A percentile compares a stretch with the other conserved stretches of the same genome.
Evolutionary conservation across 306 rosid species (phyloP).

Genomic region (Vigna trinervia): DNA sequence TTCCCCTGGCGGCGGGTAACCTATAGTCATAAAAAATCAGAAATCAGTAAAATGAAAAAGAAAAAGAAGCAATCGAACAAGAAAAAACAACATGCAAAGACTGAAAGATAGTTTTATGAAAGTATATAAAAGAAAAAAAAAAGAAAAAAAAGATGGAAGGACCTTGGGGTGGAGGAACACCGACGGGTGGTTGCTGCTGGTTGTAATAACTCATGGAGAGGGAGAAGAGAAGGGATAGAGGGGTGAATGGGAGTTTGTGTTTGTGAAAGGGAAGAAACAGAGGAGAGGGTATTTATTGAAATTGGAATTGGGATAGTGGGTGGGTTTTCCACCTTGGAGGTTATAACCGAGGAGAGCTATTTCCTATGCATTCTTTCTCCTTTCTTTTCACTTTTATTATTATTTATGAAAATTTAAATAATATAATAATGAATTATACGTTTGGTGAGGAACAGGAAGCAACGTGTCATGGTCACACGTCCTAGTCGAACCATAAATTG

Average conservation of each 20-base stretch:
- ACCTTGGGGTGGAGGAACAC: constrained; percentile 97
- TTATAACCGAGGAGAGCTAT: constrained; percentile 41
- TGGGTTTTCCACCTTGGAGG: constrained; percentile 1
- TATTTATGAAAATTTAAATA: no score
- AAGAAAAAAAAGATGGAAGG: background rate
- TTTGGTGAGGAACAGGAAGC: background rate
- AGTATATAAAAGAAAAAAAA: background rate
- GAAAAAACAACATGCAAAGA: constrained; percentile 15
- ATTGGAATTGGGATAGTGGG: background rate
- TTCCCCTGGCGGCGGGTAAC: constrained; percentile 71
- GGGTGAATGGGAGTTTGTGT: no score
- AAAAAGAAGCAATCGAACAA: background rate
- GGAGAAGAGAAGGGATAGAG: background rate
- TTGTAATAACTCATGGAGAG: constrained; percentile 75
- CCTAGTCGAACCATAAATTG: background rate
- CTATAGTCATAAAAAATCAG: constrained; percentile 36
- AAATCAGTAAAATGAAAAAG: background rate
- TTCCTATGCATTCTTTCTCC: background rate
- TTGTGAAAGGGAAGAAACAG: background rate
- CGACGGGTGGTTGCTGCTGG: constrained; percentile 92
- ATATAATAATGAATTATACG: background rate
- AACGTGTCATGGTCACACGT: background rate
- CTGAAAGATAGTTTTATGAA: background rate
- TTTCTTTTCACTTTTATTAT: background rate
- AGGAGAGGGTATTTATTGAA: background rate